A percentile compares a stretch with the other conserved stretches of the same genome.
Evolutionary conservation across 2,329 filamentous ascomycete species (phyloP).

Genomic region (Myotisia sp.): DNA sequence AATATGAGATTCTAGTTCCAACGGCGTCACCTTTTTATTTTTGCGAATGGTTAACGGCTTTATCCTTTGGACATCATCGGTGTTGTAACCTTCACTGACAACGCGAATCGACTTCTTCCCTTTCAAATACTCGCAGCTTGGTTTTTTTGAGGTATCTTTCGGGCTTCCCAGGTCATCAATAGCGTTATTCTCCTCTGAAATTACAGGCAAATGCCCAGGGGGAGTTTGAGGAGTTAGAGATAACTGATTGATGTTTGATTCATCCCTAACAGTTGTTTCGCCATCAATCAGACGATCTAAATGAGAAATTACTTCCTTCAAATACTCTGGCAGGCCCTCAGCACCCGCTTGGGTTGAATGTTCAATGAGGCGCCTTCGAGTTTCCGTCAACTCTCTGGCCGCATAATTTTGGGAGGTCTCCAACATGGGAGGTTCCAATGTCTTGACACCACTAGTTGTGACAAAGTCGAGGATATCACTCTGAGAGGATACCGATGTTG

Average conservation of each 20-base stretch:
- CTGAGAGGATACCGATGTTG: not conserved
- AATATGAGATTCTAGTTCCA: not conserved
- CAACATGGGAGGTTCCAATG: not conserved
- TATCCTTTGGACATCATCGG: constrained; percentile 29
- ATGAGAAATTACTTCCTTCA: constrained; percentile 47
- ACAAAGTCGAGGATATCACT: too few species aligned
- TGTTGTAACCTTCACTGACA: constrained; percentile 39
- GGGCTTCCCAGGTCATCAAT: not conserved
- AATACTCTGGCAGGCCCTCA: constrained; percentile 34
- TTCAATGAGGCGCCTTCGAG: constrained; percentile 42
- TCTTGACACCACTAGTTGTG: too few species aligned
- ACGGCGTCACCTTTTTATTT: constrained; percentile 13
- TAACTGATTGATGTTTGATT: constrained; percentile 35
- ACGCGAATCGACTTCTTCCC: constrained; percentile 40
- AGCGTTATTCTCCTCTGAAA: constrained; percentile 8
- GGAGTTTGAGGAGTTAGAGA: constrained; percentile 8
- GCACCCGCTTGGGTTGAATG: constrained; percentile 33
- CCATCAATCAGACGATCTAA: constrained; percentile 44
- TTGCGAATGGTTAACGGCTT: constrained; percentile 45
- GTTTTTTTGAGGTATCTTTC: constrained; percentile 13
- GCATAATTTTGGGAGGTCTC: constrained; percentile 33
- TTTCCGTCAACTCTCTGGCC: constrained; percentile 43
- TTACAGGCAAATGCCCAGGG: constrained; percentile 9
- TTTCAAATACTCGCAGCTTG: constrained; percentile 13
- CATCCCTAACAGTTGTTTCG: constrained; percentile 19